Evolutionary conservation across 495 filamentous ascomycete genomes (phyloP), one percentile per base, ranked within the genome.

Genomic region (Penicillium cinerascens): DNA sequence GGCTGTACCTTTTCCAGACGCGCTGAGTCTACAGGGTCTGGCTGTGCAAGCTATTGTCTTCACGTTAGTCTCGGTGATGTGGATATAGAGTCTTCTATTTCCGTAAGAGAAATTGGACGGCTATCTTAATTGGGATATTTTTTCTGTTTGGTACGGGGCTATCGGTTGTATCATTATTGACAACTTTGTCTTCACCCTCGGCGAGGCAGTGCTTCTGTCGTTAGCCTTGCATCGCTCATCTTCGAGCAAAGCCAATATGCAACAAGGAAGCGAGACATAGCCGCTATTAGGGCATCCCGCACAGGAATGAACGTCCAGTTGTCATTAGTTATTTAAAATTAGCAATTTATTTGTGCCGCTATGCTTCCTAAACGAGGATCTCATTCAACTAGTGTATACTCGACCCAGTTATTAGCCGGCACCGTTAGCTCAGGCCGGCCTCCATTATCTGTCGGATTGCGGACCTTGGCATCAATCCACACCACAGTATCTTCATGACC

Each of bases 181-280:
- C 13, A 45, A 29, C 16, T n/a, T 44, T 44, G 42, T 44, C 42
- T 44, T 44, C 23, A 26, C 42, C 16, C 42, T 44, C 10, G 25
- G 42, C 25, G 13, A 44, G 23, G 42, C 42, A 13, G 42, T 44
- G 23, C 42, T 44, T 44, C 42, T 44, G 25, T n/a, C 7, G 15
- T 44, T 44, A 9, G 25, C 23, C 15, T 26, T 44, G 27, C 25
- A 17, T 27, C 42, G 42, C 4, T 44, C 23, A 22, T 44, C 42
- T 33, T 44, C n/a, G 25, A 44, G 42, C 25, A 44, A 44, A 29
- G 23, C 7, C 42, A 17, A 16, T 16, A 17, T n/a, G 7, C 25
- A 26, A 17, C 42, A 1, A 44, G 42, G 42, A 26, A 22, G n/a
- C 23, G 42, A 44, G 15, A 44, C 42, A 16, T 21, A 44, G 42